Conservation (phyloP, 2,329 filamentous ascomycete species). For the Trichoderma koningii region DNA sequence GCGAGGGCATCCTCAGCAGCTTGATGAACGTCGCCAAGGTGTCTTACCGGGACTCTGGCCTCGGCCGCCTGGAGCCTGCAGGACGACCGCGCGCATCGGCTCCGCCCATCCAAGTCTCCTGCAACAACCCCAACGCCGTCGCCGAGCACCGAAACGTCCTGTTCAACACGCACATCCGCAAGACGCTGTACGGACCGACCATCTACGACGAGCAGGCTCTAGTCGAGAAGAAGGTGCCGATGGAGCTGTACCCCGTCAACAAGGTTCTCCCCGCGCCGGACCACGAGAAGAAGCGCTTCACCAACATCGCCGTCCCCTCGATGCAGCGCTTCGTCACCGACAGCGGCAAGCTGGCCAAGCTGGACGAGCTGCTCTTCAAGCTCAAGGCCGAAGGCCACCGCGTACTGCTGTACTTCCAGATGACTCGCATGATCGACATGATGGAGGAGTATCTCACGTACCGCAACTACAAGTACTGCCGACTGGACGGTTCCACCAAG, state of each 20-base stretch:
- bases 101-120: slow-evolving; percentile 80
- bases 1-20: slow-evolving; percentile 70
- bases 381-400: slow-evolving; percentile 92
- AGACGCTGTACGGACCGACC: slow-evolving; percentile 69
- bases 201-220: slow-evolving; percentile 70
- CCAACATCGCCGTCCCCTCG: slow-evolving; percentile 87
- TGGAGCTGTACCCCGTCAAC: slow-evolving; percentile 62
- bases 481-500: slow-evolving; percentile 94
- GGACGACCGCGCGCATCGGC: slow-evolving; percentile 77
- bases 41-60: slow-evolving; percentile 68
- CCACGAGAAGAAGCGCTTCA: slow-evolving; percentile 81
- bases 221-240: slow-evolving; percentile 70
- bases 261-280: slow-evolving; percentile 75
- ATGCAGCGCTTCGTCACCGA: slow-evolving; percentile 98
- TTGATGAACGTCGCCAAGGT: slow-evolving; percentile 77
- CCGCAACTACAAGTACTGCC: slow-evolving; percentile 98
- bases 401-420: slow-evolving; percentile 98
- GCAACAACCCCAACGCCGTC: slow-evolving; percentile 65
- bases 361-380: slow-evolving; percentile 83
- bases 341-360: slow-evolving; percentile 89
- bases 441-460: slow-evolving; percentile 99
- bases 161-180: slow-evolving; percentile 78
- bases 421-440: slow-evolving; percentile 99
- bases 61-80: slow-evolving; percentile 78
- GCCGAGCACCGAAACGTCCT: slow-evolving; percentile 71